A percentile compares a stretch with the other conserved stretches of the same genome.
These are phyloP conservation scores for Myotisia sp. DNA, from an alignment of 2,329 filamentous ascomycete genomes.

Conservation along the genomic window DNA sequence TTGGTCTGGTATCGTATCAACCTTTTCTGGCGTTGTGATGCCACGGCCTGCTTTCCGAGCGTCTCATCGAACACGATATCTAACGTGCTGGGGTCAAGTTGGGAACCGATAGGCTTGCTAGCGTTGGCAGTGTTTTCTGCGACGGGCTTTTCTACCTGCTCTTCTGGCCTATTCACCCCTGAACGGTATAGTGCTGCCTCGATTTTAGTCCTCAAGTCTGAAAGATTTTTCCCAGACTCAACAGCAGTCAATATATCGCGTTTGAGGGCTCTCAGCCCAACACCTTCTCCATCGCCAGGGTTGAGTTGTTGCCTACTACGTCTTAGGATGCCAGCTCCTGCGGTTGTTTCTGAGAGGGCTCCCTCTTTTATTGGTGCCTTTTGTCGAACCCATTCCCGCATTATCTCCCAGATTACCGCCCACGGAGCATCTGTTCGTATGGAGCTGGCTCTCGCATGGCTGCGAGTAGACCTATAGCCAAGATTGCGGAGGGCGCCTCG, in stretches of 20 bases:
- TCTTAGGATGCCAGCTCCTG: conserved; percentile 57
- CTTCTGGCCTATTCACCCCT: conserved; percentile 16
- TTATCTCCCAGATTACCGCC: conserved; percentile 78
- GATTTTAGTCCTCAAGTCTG: conserved; percentile 29
- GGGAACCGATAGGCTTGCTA: conserved; percentile 1
- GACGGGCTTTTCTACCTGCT: background rate
- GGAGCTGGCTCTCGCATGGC: conserved; percentile 76
- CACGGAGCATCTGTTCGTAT: conserved; percentile 91
- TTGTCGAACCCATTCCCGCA: conserved; percentile 81
- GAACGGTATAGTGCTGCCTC: conserved; percentile 32
- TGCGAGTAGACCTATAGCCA: conserved; percentile 71
- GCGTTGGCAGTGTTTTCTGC: background rate
- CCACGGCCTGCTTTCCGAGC: conserved; percentile 51
- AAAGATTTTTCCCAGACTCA: conserved; percentile 21
- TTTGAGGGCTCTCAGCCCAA: conserved; percentile 21
- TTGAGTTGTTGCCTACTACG: conserved; percentile 23
- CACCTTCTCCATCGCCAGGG: conserved; percentile 19
- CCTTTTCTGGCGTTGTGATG: conserved; percentile 42
- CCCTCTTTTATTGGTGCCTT: conserved; percentile 62
- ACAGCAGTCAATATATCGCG: conserved; percentile 24
- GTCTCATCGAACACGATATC: conserved; percentile 65
- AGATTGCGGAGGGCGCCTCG: conserved; percentile 67
- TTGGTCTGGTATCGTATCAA: conserved; percentile 82
- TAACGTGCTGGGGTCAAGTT: conserved; percentile 31
- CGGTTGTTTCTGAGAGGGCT: conserved; percentile 52